These are phyloP conservation scores for Fragilaria crotonensis DNA, from an alignment of 108 stramenopile genomes.

Conservation along the genomic window DNA sequence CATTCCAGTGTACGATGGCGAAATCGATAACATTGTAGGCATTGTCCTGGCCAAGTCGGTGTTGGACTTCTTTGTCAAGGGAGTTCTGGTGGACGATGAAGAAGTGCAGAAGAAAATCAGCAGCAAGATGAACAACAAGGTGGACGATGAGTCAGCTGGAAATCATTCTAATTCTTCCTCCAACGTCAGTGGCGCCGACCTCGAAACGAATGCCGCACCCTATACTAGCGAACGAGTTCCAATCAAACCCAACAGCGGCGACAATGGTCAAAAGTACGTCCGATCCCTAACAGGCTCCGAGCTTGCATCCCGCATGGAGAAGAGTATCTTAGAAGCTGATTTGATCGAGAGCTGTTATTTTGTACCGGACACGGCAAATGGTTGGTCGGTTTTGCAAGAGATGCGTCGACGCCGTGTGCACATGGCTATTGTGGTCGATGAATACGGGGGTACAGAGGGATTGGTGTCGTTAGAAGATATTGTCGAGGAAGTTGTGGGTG, in stretches of 20 bases:
- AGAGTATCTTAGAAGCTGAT: constrained; percentile 69
- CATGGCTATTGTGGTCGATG: constrained; percentile 97
- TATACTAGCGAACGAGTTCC: constrained; percentile 13
- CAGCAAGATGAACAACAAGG: constrained; percentile 6
- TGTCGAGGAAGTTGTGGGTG: constrained; percentile 92
- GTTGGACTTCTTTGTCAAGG: constrained; percentile 89
- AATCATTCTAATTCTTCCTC: not conserved
- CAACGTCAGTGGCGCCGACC: not conserved
- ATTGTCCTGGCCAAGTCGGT: constrained; percentile 93
- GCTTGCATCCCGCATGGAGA: constrained; percentile 77
- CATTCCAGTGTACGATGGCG: constrained; percentile 95
- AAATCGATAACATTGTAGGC: constrained; percentile 96
- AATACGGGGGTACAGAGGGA: constrained; percentile 97
- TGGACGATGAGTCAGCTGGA: constrained; percentile 12
- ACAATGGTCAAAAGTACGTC: constrained; percentile 44
- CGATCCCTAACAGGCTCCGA: constrained; percentile 70
- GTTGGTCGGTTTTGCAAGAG: constrained; percentile 95
- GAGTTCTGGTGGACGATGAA: constrained; percentile 71
- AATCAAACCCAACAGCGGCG: not conserved
- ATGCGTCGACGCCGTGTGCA: constrained; percentile 92
- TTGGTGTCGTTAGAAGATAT: constrained; percentile 94
- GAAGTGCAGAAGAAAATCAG: constrained; percentile 36
- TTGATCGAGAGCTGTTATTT: constrained; percentile 93
- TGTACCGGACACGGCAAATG: constrained; percentile 94
- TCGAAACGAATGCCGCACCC: not conserved